A percentile compares a stretch with the other conserved stretches of the same genome.
These are phyloP conservation scores for Backusella luteola DNA, from an alignment of 192 early-diverging fungal genomes.

Conservation along the genomic window DNA sequence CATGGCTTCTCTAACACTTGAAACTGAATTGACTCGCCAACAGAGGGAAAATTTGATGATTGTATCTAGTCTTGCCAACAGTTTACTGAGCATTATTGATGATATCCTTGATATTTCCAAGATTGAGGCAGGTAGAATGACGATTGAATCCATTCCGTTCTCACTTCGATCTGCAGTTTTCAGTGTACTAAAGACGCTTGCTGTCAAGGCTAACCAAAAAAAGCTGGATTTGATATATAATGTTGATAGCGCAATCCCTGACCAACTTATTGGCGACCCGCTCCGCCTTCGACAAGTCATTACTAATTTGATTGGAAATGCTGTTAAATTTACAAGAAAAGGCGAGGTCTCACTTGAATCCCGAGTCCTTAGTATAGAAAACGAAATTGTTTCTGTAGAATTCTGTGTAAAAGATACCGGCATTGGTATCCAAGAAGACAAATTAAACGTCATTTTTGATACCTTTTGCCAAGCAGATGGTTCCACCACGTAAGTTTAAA, in stretches of 20 bases:
- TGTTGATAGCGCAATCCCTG: slow-evolving; percentile 70
- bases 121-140: slow-evolving; percentile 84
- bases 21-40: slow-evolving; percentile 77
- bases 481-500: slow-evolving; percentile 56
- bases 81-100: slow-evolving; percentile 76
- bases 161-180: slow-evolving; percentile 61
- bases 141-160: slow-evolving; percentile 72
- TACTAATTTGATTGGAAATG: slow-evolving; percentile 81
- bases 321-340: slow-evolving; percentile 80
- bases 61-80: slow-evolving; percentile 69
- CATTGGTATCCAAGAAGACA: slow-evolving; percentile 82
- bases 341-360: slow-evolving; percentile 64
- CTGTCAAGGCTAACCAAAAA: slow-evolving; percentile 74
- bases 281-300: slow-evolving; percentile 75
- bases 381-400: slow-evolving; percentile 53
- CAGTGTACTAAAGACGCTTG: slow-evolving; percentile 68
- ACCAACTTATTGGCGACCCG: slow-evolving; percentile 75
- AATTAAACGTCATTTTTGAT: slow-evolving; percentile 74
- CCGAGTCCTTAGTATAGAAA: slow-evolving; percentile 38
- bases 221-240: slow-evolving; percentile 64
- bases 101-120: slow-evolving; percentile 85
- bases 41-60: slow-evolving; percentile 84
- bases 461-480: slow-evolving; percentile 84
- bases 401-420: slow-evolving; percentile 79
- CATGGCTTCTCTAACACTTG: slow-evolving; percentile 70